Percentiles rank a stretch among this genome's conserved stretches.
Evolutionary conservation across 352 stramenopile genomes (phyloP).

Genomic region (Phytophthora tentaculata): DNA sequence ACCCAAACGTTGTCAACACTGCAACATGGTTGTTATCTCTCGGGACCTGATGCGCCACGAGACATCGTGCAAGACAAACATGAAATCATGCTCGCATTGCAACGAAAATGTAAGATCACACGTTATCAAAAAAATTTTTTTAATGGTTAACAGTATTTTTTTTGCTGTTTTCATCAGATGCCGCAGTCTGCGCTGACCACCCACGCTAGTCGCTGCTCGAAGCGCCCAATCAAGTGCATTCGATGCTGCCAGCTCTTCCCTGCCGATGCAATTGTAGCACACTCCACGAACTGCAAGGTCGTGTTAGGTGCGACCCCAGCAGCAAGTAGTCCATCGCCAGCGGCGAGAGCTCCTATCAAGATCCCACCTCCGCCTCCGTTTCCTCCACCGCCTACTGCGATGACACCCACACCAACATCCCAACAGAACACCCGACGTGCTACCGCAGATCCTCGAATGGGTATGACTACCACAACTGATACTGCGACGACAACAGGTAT

Average conservation of each 20-base stretch:
- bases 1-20: constrained; percentile 78
- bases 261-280: constrained; percentile 71
- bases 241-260: constrained; percentile 81
- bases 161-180: constrained; percentile 47
- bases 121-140: not conserved
- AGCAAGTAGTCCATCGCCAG: not conserved
- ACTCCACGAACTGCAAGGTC: constrained; percentile 77
- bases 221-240: constrained; percentile 86
- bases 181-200: constrained; percentile 45
- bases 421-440: constrained; percentile 19
- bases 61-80: constrained; percentile 66
- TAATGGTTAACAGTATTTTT: not conserved
- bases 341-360: constrained; percentile 26
- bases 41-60: constrained; percentile 70
- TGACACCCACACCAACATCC: constrained; percentile 5
- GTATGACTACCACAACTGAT: not conserved
- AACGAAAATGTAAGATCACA: constrained; percentile 52
- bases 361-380: constrained; percentile 61
- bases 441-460: constrained; percentile 22
- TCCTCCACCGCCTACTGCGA: constrained; percentile 36
- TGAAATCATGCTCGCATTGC: constrained; percentile 73
- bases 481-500: constrained; percentile 6
- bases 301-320: constrained; percentile 23
- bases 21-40: constrained; percentile 85
- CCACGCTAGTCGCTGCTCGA: constrained; percentile 68